Conservation (phyloP, 2,329 filamentous ascomycete species). For the Colletotrichum truncatum region DNA sequence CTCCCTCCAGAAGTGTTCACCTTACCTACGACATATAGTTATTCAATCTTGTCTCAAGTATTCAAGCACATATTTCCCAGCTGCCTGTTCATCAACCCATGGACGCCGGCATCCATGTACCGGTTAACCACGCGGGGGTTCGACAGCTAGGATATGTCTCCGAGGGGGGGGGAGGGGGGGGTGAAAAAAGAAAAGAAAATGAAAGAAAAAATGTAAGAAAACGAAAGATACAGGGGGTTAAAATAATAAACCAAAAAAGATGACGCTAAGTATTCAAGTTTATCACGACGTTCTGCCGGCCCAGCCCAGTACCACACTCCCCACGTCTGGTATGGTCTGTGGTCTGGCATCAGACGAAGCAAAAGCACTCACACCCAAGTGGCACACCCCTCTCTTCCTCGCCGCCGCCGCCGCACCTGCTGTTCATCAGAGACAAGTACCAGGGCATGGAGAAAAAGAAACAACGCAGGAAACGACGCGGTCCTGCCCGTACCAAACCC, state of each 20-base stretch:
- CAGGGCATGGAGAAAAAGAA: conserved; percentile 32
- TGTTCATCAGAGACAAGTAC: conserved; percentile 33
- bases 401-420: conserved; percentile 11
- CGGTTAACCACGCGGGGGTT: conserved; percentile 23
- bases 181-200: not conserved
- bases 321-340: conserved; percentile 24
- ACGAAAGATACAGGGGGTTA: not conserved
- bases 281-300: conserved; percentile 30
- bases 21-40: conserved; percentile 19
- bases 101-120: conserved; percentile 24
- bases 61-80: conserved; percentile 21
- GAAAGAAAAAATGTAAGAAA: conserved; percentile 18
- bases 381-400: conserved; percentile 30
- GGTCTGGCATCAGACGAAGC: conserved; percentile 29
- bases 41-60: conserved; percentile 24
- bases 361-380: conserved; percentile 32
- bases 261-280: conserved; percentile 23
- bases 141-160: not conserved
- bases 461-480: conserved; percentile 28
- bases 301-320: conserved; percentile 21
- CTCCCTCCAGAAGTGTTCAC: conserved; percentile 26
- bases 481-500: conserved; percentile 30
- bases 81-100: conserved; percentile 26
- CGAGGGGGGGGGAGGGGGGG: conserved; percentile 12
- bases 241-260: conserved; percentile 11